These are phyloP conservation scores for Penicillium silybi DNA, from an alignment of 495 filamentous ascomycete genomes.

Conservation along the genomic window DNA sequence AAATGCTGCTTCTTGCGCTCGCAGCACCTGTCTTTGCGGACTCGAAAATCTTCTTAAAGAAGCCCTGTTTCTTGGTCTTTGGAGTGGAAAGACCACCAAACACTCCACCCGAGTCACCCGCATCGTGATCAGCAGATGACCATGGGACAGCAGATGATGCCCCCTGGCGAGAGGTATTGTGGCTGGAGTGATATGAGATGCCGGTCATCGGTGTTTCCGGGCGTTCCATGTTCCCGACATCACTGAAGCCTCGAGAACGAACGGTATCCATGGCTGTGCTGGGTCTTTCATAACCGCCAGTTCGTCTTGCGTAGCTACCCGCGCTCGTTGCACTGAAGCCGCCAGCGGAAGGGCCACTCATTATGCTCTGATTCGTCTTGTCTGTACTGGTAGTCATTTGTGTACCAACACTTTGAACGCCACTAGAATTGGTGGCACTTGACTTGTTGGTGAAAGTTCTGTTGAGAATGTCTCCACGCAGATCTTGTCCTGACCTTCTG, in stretches of 20 bases:
- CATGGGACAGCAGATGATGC: conserved; percentile 47
- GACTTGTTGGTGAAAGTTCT: conserved; percentile 86
- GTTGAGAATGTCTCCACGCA: conserved; percentile 64
- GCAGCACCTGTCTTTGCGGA: conserved; percentile 92
- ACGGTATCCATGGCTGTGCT: conserved; percentile 49
- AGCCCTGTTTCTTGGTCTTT: conserved; percentile 86
- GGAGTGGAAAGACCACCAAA: conserved; percentile 82
- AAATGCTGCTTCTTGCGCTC: conserved; percentile 80
- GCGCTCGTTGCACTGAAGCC: conserved; percentile 93
- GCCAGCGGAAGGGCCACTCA: conserved; percentile 89
- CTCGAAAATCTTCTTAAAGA: conserved; percentile 95
- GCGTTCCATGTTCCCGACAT: conserved; percentile 41
- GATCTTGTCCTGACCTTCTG: conserved; percentile 81
- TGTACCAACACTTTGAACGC: conserved; percentile 66
- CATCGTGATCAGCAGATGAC: conserved; percentile 29
- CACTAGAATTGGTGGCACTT: conserved; percentile 67
- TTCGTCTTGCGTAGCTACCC: conserved; percentile 77
- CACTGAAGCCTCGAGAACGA: conserved; percentile 42
- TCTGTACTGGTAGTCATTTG: conserved; percentile 69
- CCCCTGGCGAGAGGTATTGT: conserved; percentile 59
- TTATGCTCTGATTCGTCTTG: conserved; percentile 76
- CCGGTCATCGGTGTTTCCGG: conserved; percentile 72
- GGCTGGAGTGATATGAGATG: conserved; percentile 79
- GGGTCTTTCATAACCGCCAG: conserved; percentile 42
- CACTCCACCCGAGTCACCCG: conserved; percentile 47